Conservation (phyloP, 768 basidiomycete genomes). For the Tephrocybe sp. region DNA sequence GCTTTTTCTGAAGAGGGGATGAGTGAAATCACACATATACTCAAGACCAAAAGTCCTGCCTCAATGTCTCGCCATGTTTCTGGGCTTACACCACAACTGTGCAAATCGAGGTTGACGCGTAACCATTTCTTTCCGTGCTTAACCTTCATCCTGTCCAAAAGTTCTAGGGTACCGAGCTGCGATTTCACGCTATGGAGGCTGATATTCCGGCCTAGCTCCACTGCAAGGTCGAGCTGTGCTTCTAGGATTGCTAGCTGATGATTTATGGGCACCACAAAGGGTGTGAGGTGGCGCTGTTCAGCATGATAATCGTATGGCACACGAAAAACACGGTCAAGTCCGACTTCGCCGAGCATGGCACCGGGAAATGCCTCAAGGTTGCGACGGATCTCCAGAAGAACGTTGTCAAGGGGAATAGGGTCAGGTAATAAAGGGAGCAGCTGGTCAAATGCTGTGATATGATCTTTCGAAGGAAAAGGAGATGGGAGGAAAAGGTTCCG, state of each 20-base stretch:
- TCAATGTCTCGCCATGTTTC: constrained; percentile 75
- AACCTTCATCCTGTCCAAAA: constrained; percentile 57
- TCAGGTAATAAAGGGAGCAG: constrained; percentile 70
- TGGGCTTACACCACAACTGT: constrained; percentile 83
- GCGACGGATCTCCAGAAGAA: constrained; percentile 56
- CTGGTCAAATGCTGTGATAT: constrained; percentile 44
- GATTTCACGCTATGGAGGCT: constrained; percentile 88
- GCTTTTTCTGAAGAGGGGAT: constrained; percentile 46
- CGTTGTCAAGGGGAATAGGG: constrained; percentile 57
- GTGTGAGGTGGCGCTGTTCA: constrained; percentile 57
- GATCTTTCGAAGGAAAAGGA: constrained; percentile 22
- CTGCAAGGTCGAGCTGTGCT: constrained; percentile 81
- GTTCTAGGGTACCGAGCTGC: constrained; percentile 62
- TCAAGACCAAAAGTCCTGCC: constrained; percentile 39
- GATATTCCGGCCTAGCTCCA: constrained; percentile 73
- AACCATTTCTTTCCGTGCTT: constrained; percentile 58
- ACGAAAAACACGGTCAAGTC: constrained; percentile 79
- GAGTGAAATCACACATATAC: neutral
- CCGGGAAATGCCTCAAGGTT: constrained; percentile 60
- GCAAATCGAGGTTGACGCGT: constrained; percentile 79
- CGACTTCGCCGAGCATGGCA: constrained; percentile 92
- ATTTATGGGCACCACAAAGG: constrained; percentile 72
- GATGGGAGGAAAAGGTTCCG: constrained; percentile 54
- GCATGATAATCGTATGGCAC: constrained; percentile 59
- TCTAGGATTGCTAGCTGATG: constrained; percentile 85